Percentiles rank a stretch among this genome's conserved stretches.
Evolutionary conservation across 345 rosid species (phyloP).

Genomic region (Pugionium cornutum): DNA sequence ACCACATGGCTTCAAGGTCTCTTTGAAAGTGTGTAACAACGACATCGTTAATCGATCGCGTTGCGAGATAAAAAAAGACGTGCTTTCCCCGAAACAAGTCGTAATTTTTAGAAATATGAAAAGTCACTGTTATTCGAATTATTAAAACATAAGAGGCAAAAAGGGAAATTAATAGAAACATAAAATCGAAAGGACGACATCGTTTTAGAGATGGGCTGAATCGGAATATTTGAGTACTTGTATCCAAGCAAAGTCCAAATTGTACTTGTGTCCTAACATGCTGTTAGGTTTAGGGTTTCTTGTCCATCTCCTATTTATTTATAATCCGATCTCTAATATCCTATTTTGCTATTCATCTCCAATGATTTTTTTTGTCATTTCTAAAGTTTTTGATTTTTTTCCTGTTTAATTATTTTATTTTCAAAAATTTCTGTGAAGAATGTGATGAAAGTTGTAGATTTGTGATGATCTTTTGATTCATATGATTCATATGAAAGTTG

Average conservation of each 20-base stretch:
- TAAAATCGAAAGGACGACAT: neutral
- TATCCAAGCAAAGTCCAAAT: neutral
- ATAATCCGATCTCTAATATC: neutral
- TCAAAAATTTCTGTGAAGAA: neutral
- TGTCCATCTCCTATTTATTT: neutral
- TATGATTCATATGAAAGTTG: constrained; percentile 34
- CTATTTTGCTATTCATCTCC: neutral
- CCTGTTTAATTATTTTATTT: neutral
- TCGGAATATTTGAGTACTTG: neutral
- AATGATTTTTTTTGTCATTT: neutral
- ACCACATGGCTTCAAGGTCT: constrained; percentile 71
- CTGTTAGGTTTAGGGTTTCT: neutral
- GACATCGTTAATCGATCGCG: constrained; percentile 45
- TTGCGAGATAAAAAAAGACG: neutral
- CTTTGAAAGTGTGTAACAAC: constrained; percentile 56
- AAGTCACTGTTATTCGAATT: neutral
- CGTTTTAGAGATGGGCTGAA: constrained; percentile 2
- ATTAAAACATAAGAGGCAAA: constrained; percentile 1
- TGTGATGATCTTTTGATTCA: constrained; percentile 31
- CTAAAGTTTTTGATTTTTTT: neutral
- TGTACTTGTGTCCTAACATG: neutral
- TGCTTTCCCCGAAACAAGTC: neutral
- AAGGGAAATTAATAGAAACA: neutral
- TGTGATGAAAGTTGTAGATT: constrained; percentile 40
- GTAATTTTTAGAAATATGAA: neutral